A percentile compares a stretch with the other conserved stretches of the same genome.
Conservation (phyloP, 2,329 filamentous ascomycete species). For the Mariannaea sp. region DNA sequence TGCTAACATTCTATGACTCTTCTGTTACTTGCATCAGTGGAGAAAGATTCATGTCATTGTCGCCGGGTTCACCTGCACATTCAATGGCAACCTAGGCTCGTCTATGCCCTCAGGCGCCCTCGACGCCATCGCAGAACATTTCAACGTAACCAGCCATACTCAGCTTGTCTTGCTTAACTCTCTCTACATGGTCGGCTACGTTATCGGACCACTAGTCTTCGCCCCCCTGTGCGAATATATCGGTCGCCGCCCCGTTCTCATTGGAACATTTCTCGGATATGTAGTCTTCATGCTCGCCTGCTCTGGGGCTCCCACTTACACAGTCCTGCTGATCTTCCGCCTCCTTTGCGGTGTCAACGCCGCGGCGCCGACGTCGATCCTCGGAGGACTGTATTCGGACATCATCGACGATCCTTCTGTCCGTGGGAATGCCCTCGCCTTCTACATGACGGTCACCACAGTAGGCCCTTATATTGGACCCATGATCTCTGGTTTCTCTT, state of each 20-base stretch:
- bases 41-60: slow-evolving; percentile 43
- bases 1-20: slow-evolving; percentile 14
- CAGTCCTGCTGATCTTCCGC: slow-evolving; percentile 50
- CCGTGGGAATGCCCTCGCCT: slow-evolving; percentile 41
- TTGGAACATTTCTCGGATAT: slow-evolving; percentile 43
- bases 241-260: slow-evolving; percentile 42
- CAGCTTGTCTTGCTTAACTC: slow-evolving; percentile 44
- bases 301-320: slow-evolving; percentile 50
- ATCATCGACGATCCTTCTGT: slow-evolving; percentile 41
- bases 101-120: slow-evolving; percentile 45
- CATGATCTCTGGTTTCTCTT: slow-evolving; percentile 56
- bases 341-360: slow-evolving; percentile 42
- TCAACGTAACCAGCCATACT: slow-evolving; percentile 33
- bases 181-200: slow-evolving; percentile 44
- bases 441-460: slow-evolving; percentile 44
- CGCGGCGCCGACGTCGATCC: slow-evolving; percentile 42
- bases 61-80: slow-evolving; percentile 44
- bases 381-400: slow-evolving; percentile 43
- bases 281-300: slow-evolving; percentile 42
- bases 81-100: slow-evolving; percentile 45
- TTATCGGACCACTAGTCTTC: slow-evolving; percentile 43
- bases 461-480: slow-evolving; percentile 52
- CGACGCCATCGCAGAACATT: slow-evolving; percentile 40
- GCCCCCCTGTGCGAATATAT: slow-evolving; percentile 44
- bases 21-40: slow-evolving; percentile 10